Conservation (phyloP, 139 green algal species). For the Pedinophyceae sp. region DNA sequence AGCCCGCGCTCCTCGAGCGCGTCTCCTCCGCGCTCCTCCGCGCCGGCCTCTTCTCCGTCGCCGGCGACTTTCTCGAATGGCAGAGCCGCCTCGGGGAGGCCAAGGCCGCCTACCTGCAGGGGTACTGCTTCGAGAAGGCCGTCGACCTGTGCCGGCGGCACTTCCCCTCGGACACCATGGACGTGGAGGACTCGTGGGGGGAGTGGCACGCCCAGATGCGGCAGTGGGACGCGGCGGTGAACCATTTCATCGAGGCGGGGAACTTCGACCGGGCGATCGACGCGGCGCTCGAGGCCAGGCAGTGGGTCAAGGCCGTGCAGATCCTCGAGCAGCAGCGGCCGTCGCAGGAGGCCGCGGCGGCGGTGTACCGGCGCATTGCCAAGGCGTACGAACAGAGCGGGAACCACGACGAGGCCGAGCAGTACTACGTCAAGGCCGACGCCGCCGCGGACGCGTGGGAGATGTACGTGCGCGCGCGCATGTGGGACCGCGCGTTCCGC, state of each 20-base stretch:
- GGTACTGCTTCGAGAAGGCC: conserved; percentile 15
- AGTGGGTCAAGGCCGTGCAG: conserved; percentile 49
- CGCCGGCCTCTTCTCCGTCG: conserved; percentile 39
- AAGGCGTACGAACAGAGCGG: conserved; percentile 30
- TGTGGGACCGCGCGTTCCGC: conserved; percentile 60
- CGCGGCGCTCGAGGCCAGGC: conserved; percentile 46
- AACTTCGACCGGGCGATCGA: conserved; percentile 53
- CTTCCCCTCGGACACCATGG: conserved; percentile 27
- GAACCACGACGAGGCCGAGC: conserved; percentile 50
- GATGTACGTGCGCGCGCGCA: conserved; percentile 54
- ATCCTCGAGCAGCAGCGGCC: conserved; percentile 10
- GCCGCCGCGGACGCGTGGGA: conserved; percentile 38
- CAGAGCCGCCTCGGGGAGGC: conserved; percentile 32
- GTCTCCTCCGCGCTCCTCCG: conserved; percentile 35
- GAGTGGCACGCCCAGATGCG: conserved; percentile 53
- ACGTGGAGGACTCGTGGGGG: conserved; percentile 67
- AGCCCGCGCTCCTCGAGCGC: conserved; percentile 34
- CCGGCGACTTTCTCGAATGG: conserved; percentile 50
- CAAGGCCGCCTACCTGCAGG: conserved; percentile 11
- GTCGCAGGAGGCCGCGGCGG: conserved; percentile 8
- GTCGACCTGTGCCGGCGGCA: conserved; percentile 18
- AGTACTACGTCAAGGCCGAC: conserved; percentile 46
- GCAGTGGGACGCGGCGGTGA: conserved; percentile 60
- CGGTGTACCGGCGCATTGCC: too few relatives aligned
- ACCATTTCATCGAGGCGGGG: conserved; percentile 72